These are phyloP conservation scores for Dendrobium nobile DNA, from an alignment of 106 monocot species.

Conservation along the genomic window DNA sequence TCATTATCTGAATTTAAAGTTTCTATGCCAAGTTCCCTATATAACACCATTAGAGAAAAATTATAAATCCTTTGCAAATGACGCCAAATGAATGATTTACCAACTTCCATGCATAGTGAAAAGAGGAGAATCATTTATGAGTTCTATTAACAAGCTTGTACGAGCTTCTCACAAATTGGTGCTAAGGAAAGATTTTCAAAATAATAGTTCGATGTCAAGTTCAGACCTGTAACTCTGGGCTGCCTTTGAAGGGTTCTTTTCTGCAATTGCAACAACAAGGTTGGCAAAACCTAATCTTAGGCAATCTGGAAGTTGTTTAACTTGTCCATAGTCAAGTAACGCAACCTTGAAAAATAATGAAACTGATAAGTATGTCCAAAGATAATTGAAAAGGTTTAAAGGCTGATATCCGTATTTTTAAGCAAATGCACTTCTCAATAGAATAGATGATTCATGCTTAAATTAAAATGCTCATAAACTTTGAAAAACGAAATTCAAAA, in stretches of 20 bases:
- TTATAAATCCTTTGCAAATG: not conserved
- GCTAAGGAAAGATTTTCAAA: not conserved
- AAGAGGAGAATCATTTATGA: not conserved
- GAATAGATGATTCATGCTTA: not conserved
- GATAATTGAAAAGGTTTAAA: not conserved
- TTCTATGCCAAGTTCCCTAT: constrained; percentile 76
- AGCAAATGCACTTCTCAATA: not conserved
- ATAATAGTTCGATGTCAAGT: not conserved
- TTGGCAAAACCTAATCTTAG: constrained; percentile 62
- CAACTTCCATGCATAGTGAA: not conserved
- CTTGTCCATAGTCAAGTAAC: constrained; percentile 74
- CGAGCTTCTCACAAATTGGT: not conserved
- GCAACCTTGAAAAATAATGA: constrained; percentile 42
- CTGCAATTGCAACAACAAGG: constrained; percentile 52
- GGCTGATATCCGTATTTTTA: no score
- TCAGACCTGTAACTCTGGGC: constrained; percentile 45
- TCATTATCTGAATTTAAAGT: constrained; percentile 27
- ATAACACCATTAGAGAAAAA: not conserved
- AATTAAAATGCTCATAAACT: not conserved
- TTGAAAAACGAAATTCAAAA: not conserved
- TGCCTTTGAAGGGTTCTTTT: constrained; percentile 37
- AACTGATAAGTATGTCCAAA: not conserved
- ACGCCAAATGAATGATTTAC: not conserved
- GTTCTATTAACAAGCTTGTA: not conserved
- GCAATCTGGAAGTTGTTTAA: constrained; percentile 58